These are phyloP conservation scores for Fraxinus sp. DNA, from an alignment of 305 asterid species.

Conservation along the genomic window DNA sequence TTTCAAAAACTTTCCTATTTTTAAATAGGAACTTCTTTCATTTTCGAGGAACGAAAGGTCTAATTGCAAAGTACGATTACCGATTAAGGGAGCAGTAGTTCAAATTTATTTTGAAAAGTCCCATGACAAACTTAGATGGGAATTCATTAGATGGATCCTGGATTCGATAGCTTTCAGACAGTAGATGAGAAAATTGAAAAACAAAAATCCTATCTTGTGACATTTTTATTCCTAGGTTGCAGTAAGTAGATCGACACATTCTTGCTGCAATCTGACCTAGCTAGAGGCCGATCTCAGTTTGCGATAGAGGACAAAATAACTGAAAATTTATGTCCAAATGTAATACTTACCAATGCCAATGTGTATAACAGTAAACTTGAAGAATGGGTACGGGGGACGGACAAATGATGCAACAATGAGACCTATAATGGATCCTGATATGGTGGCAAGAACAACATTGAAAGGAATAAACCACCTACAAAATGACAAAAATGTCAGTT, in stretches of 20 bases:
- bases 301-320: background rate
- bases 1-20: background rate
- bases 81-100: background rate
- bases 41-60: background rate
- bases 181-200: background rate
- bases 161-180: background rate
- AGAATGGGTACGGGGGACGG: slow-evolving; percentile 87
- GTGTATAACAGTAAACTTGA: slow-evolving; percentile 84
- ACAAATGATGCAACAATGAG: slow-evolving; percentile 60
- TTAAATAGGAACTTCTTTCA: background rate
- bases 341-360: slow-evolving; percentile 77
- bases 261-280: background rate
- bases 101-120: background rate
- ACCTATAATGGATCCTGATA: slow-evolving; percentile 88
- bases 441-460: slow-evolving; percentile 72
- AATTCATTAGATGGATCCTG: background rate
- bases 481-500: slow-evolving; percentile 25
- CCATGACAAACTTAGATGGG: background rate
- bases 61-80: background rate
- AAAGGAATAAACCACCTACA: slow-evolving; percentile 99
- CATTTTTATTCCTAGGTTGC: background rate
- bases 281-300: background rate
- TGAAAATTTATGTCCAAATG: background rate
- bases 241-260: background rate
- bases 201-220: background rate